These are phyloP conservation scores for Cyclotella kingstonii DNA, from an alignment of 108 stramenopile genomes.

Conservation along the genomic window DNA sequence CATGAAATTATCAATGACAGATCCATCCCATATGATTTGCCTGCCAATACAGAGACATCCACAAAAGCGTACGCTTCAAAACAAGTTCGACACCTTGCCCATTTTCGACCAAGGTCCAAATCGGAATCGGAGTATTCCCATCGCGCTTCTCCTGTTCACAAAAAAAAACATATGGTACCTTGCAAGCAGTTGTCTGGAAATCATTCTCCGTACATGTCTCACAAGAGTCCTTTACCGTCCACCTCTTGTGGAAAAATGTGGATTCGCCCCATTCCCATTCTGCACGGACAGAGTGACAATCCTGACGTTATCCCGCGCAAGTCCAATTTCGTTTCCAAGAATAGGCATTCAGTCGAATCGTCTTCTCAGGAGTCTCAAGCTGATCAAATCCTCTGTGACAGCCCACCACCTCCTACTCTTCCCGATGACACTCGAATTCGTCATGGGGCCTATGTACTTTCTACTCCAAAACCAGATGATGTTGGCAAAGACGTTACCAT, in stretches of 20 bases:
- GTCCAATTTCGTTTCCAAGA: no score
- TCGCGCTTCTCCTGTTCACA: neutral
- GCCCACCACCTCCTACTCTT: neutral
- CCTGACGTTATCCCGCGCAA: no score
- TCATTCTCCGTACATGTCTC: conserved; percentile 8
- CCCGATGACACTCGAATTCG: neutral
- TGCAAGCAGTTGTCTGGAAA: neutral
- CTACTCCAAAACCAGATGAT: neutral
- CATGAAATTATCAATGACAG: no score
- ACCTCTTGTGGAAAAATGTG: conserved; percentile 9
- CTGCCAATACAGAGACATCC: no score
- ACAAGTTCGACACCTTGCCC: no score
- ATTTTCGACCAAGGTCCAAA: conserved; percentile 8
- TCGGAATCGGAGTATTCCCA: conserved; percentile 9
- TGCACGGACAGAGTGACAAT: no score
- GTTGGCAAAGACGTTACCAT: conserved; percentile 4
- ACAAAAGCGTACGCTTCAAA: no score
- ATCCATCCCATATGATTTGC: no score
- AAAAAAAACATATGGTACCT: neutral
- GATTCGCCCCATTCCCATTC: conserved; percentile 7
- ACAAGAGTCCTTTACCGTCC: neutral
- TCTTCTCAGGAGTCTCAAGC: neutral
- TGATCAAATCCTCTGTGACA: neutral
- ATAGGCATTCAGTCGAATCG: neutral
- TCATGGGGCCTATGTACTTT: neutral